Evolutionary conservation across 2,329 filamentous ascomycete species (phyloP).

Genomic region (Aspergillus pseudoviridinutans): DNA sequence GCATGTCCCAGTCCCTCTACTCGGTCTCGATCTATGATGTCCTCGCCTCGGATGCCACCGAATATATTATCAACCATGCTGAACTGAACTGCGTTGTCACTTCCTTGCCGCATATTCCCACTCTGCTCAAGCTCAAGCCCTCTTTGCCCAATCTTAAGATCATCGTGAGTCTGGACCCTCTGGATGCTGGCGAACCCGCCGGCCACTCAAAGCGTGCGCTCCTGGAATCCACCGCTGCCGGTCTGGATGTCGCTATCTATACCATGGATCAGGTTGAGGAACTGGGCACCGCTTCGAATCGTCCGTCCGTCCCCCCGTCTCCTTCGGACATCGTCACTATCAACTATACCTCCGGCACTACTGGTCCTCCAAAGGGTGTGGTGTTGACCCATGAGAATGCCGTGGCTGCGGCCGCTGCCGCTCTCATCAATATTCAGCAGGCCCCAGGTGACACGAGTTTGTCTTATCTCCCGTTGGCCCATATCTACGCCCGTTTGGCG

Average conservation of each 20-base stretch:
- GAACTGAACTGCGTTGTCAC: slow-evolving; percentile 70
- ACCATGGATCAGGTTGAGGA: slow-evolving; percentile 78
- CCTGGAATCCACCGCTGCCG: slow-evolving; percentile 67
- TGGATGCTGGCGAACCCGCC: slow-evolving; percentile 72
- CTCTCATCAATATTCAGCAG: slow-evolving; percentile 52
- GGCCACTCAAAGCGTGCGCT: slow-evolving; percentile 77
- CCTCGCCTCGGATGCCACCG: slow-evolving; percentile 81
- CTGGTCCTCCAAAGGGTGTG: slow-evolving; percentile 61
- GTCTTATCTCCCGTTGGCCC: slow-evolving; percentile 89
- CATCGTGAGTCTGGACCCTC: slow-evolving; percentile 79
- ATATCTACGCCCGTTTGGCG: slow-evolving; percentile 84
- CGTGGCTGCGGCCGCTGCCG: slow-evolving; percentile 65
- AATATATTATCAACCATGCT: slow-evolving; percentile 94
- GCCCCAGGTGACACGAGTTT: slow-evolving; percentile 62
- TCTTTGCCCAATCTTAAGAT: slow-evolving; percentile 76
- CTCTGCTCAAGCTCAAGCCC: slow-evolving; percentile 74
- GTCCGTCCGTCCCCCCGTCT: slow-evolving; percentile 66
- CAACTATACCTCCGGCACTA: slow-evolving; percentile 64
- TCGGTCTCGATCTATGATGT: slow-evolving; percentile 96
- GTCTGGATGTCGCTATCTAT: slow-evolving; percentile 73
- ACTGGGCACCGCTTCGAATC: slow-evolving; percentile 67
- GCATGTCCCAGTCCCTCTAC: slow-evolving; percentile 81
- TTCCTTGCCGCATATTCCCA: slow-evolving; percentile 75
- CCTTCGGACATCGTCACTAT: slow-evolving; percentile 76
- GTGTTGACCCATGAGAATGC: slow-evolving; percentile 76